These are phyloP conservation scores for Elaeis oleifera DNA, from an alignment of 202 grass and related monocot species.

Conservation along the genomic window DNA sequence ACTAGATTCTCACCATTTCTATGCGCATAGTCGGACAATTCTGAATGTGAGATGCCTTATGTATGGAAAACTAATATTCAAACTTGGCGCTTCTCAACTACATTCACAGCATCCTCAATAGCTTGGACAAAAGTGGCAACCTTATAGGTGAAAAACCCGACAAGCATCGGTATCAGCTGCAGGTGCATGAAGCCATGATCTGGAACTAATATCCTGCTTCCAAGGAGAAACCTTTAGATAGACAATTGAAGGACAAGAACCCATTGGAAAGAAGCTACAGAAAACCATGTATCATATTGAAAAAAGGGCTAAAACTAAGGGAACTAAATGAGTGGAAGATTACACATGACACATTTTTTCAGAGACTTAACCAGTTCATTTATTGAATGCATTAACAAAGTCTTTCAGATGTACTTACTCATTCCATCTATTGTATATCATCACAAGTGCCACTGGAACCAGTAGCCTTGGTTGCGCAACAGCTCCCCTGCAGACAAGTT, in stretches of 20 bases:
- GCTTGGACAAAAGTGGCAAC: conserved; percentile 72
- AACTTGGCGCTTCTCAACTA: conserved; percentile 38
- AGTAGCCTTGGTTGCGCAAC: conserved; percentile 81
- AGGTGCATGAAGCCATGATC: conserved; percentile 79
- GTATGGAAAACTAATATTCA: conserved; percentile 22
- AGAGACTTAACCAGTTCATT: too few species aligned
- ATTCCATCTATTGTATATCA: conserved; percentile 94
- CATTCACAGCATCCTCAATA: conserved; percentile 51
- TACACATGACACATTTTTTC: too few species aligned
- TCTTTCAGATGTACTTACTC: conserved; percentile 40
- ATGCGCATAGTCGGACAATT: too few species aligned
- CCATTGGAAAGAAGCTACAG: background rate
- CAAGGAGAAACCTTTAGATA: too few species aligned
- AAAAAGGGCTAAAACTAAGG: too few species aligned
- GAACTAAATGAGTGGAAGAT: too few species aligned
- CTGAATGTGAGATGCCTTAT: too few species aligned
- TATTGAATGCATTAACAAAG: background rate
- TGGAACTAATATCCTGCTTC: conserved; percentile 75
- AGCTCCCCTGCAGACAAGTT: conserved; percentile 60
- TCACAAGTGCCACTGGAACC: conserved; percentile 76
- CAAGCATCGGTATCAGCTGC: conserved; percentile 90
- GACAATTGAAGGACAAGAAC: too few species aligned
- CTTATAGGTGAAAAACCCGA: conserved; percentile 97
- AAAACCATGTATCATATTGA: background rate
- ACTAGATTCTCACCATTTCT: too few species aligned